Percentiles rank a stretch among this genome's conserved stretches.
Evolutionary conservation across 73 alveolate species (phyloP).

Genomic region (Paramecium biaurelia): DNA sequence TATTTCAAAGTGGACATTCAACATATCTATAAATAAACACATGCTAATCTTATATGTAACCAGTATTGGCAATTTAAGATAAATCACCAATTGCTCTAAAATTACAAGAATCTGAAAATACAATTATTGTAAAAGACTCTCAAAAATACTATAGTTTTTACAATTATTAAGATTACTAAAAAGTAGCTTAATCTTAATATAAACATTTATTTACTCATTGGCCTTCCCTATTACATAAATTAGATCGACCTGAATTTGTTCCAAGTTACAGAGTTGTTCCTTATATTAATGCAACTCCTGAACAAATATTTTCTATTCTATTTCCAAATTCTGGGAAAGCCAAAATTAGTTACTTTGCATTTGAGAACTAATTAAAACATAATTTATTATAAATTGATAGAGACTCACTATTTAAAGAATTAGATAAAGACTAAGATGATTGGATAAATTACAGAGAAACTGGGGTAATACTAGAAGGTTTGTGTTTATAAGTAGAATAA

Average conservation of each 20-base stretch:
- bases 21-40: not conserved
- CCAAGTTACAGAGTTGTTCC: not conserved
- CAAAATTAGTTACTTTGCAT: not conserved
- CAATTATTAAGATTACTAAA: not conserved
- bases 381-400: not conserved
- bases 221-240: constrained; percentile 23
- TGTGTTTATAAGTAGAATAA: not conserved
- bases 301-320: not conserved
- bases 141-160: not conserved
- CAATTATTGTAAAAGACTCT: not conserved
- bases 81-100: not conserved
- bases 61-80: not conserved
- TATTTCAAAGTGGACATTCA: constrained; percentile 11
- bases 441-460: constrained; percentile 56
- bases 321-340: constrained; percentile 2
- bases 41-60: not conserved
- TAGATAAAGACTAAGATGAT: constrained; percentile 44
- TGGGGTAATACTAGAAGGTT: not conserved
- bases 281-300: not conserved
- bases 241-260: not conserved
- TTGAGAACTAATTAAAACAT: not conserved
- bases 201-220: constrained; percentile 45
- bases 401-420: constrained; percentile 22
- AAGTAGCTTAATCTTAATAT: not conserved
- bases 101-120: not conserved